Evolutionary conservation across 495 filamentous ascomycete genomes (phyloP).

Genomic region (Penicillium atrosanguineum): DNA sequence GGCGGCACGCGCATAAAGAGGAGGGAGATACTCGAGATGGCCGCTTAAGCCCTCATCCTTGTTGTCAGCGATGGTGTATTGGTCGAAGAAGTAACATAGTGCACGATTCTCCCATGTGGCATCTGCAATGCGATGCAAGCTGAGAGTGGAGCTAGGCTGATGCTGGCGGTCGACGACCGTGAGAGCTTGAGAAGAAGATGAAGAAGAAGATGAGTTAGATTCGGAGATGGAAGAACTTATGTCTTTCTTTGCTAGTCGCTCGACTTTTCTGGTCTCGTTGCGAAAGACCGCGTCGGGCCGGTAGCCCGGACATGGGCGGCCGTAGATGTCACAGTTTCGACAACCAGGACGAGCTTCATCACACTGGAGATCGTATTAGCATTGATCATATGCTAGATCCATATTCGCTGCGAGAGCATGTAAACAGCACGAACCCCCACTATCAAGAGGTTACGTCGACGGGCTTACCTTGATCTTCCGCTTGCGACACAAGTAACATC

Average conservation of each 20-base stretch:
- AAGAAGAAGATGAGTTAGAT: background rate
- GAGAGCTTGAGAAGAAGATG: background rate
- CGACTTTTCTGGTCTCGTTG: slow-evolving; percentile 37
- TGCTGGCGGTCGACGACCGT: background rate
- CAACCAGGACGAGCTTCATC: slow-evolving; percentile 44
- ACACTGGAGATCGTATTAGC: slow-evolving; percentile 32
- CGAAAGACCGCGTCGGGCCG: slow-evolving; percentile 39
- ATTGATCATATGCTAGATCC: background rate
- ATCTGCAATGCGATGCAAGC: slow-evolving; percentile 26
- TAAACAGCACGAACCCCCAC: background rate
- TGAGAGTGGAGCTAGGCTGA: slow-evolving; percentile 6
- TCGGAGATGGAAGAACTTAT: slow-evolving; percentile 3
- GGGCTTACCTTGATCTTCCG: slow-evolving; percentile 46
- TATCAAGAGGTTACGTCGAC: background rate
- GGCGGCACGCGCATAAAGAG: slow-evolving; percentile 28
- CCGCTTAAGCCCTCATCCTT: slow-evolving; percentile 20
- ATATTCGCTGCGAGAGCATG: background rate
- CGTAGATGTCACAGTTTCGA: slow-evolving; percentile 41
- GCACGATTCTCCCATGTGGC: slow-evolving; percentile 42
- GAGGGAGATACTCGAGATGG: slow-evolving; percentile 38
- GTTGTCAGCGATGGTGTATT: slow-evolving; percentile 32
- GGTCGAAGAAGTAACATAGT: slow-evolving; percentile 45
- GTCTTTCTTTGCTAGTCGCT: slow-evolving; percentile 26
- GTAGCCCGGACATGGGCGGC: slow-evolving; percentile 44
- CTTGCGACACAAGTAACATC: slow-evolving; percentile 47